Evolutionary conservation across 1,139 yeast genomes (phyloP), one percentile per base, ranked within the genome.

Genomic region (Taphrina pruni): DNA sequence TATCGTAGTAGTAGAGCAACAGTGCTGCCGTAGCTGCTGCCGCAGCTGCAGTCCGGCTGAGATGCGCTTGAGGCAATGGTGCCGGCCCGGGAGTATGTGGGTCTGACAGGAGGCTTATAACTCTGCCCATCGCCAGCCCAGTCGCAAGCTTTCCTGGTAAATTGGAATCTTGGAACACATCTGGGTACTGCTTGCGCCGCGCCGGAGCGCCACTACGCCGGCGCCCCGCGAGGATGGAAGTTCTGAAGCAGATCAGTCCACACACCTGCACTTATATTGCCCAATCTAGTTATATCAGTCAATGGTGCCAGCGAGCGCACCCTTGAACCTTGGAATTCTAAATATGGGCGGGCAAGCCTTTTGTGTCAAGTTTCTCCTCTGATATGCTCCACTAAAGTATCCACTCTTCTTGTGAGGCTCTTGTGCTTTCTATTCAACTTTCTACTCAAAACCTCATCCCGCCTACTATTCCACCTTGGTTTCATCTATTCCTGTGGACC

Each of bases 291-390:
- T 45, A 45, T 14, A 14, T 45, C 48, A 45, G 48, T 45, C 48
- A 45, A 45, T 2, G 1, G 8, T n/a, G 48, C 48, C 48, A 45
- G 48, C 48, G 43, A 39, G n/a, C 8, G 20, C 5, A 12, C n/a
- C 8, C 8, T 2, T 45, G 48, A 45, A 45, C 43, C 43, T 39
- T 39, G 43, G 43, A 6, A 20, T 12, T 50, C 54, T 50, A 50
- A 50, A 11, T 50, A 20, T 50, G 54, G 54, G 8, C 36, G 3
- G 36, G 54, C 54, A 50, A 50, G 54, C 54, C 54, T 50, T 50
- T 50, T 26, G 36, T 50, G 54, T 50, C 54, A 50, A 8, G 12
- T 26, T 35, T n/a, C 54, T 26, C 54, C 36, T 50, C 54, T 26
- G 36, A 21, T 26, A 11, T 35, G 36, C 54, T 50, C 54, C 54